Percentiles rank a stretch among this genome's conserved stretches.
These are phyloP conservation scores for Ulota crispa DNA, from an alignment of 225 moss, liverwort and hornwort genomes.

Conservation along the genomic window DNA sequence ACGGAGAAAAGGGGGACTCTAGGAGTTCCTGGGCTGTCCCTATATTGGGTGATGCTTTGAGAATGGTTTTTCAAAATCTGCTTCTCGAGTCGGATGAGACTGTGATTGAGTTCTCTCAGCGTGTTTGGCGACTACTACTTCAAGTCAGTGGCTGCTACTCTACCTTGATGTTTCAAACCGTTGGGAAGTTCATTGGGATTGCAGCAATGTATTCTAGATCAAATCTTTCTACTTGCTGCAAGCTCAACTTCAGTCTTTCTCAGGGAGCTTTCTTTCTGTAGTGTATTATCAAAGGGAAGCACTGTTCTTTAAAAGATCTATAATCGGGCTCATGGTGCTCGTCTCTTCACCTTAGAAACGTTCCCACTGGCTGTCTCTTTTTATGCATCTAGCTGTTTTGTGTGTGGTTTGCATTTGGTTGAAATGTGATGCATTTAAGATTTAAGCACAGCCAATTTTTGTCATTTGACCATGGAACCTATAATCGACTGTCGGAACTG, in stretches of 20 bases:
- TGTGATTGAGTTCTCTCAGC: constrained; percentile 72
- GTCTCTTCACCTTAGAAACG: background rate
- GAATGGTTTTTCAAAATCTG: constrained; percentile 85
- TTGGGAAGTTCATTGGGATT: constrained; percentile 1
- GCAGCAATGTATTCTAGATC: constrained; percentile 12
- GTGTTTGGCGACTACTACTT: constrained; percentile 81
- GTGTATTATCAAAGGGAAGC: background rate
- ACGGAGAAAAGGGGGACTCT: constrained; percentile 39
- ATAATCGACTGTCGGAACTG: background rate
- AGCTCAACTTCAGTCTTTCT: background rate
- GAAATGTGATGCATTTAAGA: background rate
- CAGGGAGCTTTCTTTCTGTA: background rate
- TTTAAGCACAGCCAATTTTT: background rate
- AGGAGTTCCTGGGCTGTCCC: constrained; percentile 81
- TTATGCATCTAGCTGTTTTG: constrained; percentile 11
- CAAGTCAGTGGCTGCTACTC: constrained; percentile 47
- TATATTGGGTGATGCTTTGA: constrained; percentile 82
- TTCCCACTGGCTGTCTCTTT: background rate
- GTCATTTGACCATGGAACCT: background rate
- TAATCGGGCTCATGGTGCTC: background rate
- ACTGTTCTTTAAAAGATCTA: background rate
- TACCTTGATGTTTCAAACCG: background rate
- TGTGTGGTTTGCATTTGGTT: background rate
- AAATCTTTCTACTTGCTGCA: constrained; percentile 1
- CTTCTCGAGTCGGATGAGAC: constrained; percentile 74